Percentiles rank a stretch among this genome's conserved stretches.
phyloP scores from a whole-genome alignment of 202 grass and related monocot species.

The Zizania palustris region DNA sequence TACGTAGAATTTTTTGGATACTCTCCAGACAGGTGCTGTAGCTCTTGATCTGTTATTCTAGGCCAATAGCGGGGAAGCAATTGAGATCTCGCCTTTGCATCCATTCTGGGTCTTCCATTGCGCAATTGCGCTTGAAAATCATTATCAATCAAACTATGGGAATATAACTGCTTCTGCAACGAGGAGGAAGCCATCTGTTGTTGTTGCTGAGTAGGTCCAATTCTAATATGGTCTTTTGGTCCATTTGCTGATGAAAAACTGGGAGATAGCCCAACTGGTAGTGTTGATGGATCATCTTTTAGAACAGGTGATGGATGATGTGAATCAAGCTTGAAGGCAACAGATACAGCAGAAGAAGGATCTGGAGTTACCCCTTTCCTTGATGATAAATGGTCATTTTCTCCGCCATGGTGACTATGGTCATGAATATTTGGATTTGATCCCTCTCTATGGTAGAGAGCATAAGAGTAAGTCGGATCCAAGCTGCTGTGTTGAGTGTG shows the following conservation, averaged over 20 bases:
- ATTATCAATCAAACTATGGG: constrained; percentile 51
- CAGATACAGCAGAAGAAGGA: constrained; percentile 44
- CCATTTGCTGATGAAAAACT: constrained; percentile 57
- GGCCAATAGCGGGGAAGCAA: constrained; percentile 98
- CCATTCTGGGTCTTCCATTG: constrained; percentile 77
- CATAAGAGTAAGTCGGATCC: constrained; percentile 67
- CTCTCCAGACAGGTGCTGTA: constrained; percentile 91
- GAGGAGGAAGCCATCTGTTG: constrained; percentile 50
- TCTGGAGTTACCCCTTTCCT: constrained; percentile 66
- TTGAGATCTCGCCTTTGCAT: constrained; percentile 69
- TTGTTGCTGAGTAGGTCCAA: constrained; percentile 49
- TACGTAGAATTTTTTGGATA: constrained; percentile 74
- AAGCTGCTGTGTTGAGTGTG: constrained; percentile 51
- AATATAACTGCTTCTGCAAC: constrained; percentile 65
- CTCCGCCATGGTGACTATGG: constrained; percentile 54
- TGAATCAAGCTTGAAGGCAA: constrained; percentile 60
- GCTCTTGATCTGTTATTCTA: constrained; percentile 94
- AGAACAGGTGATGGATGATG: constrained; percentile 47
- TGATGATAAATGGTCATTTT: constrained; percentile 56
- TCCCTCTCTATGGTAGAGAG: constrained; percentile 70
- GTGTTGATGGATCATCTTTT: constrained; percentile 54
- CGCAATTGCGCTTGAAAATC: constrained; percentile 60
- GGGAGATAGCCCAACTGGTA: constrained; percentile 47
- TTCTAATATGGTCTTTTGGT: constrained; percentile 55
- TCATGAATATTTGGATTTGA: constrained; percentile 60